Evolutionary conservation across 2,329 filamentous ascomycete genomes (phyloP), one percentile per base, ranked within the genome.

Genomic region (Trichoderma lentiforme): DNA sequence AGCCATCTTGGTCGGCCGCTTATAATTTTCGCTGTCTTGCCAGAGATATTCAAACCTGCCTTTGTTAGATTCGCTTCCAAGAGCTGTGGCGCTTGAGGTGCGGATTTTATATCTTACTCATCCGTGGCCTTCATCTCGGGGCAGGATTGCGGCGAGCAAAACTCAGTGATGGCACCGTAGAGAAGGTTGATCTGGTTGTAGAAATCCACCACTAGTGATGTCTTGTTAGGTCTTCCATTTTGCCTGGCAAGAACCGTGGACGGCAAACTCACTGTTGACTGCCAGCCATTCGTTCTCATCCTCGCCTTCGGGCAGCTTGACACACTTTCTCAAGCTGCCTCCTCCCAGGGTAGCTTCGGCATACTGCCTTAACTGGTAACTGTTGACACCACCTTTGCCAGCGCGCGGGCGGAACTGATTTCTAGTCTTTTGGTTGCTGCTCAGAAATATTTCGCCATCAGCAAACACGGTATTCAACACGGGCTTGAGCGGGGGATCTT

Each of bases 51-150:
- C 96, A 82, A 98, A 99, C 79, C 93, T 95, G 73, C 12, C 26
- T 58, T 2, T 6, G 56, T 57, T 61, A 72, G 66, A 32, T 43
- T 26, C 14, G 64, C 32, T 65, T 15, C 14, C 24, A 5, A 21
- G 28, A 11, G 15, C 6, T 32, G 39, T 24, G 30, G 21, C 7
- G 15, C 24, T 21, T 28, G 39, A 6, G 28, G 6, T 26, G 15
- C 18, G 53, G n/a, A 15, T 47, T 15, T 11, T 26, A n/a, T 18
- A 43, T 39, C 89, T 75, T 87, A 96, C 92, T 99, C 96, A 84
- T 99, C 97, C 11, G 96, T 99, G n/a, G 96, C 96, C 84, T 99
- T 99, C 96, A 99, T 99, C 84, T 98, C 96, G 0, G 96, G 96
- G 82, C 96, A 99, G 75, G 94, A 94, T 81, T 96, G 92, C 36